Evolutionary conservation across 2,329 filamentous ascomycete species (phyloP), one percentile per base, ranked within the genome.

Genomic region (Fusarium sp.): DNA sequence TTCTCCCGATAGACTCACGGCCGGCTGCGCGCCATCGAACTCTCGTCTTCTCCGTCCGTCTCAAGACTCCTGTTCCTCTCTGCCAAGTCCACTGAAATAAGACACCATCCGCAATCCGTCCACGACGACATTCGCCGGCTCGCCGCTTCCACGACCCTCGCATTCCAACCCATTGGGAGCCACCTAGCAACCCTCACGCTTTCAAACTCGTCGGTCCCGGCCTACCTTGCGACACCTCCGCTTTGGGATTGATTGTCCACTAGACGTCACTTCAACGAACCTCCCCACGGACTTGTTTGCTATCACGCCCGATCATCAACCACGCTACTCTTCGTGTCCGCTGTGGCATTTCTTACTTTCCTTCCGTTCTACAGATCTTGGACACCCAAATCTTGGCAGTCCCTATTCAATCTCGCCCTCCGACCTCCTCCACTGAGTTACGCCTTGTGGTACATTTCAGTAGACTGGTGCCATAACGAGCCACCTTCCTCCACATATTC

Each of bases 111-210:
- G 56, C 58, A 63, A 71, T 70, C 67, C 57, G 56, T 62, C 69
- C 45, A 58, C 56, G 58, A 72, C 60, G 48, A 61, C 61, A 73
- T 72, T 71, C 56, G 55, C 56, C 54, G 48, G 68, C 60, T 70
- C 47, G 48, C 56, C 39, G 65, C 55, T 66, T 43, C 48, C 49
- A 63, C 60, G 57, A 62, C 46, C 46, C 37, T 70, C 70, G 47
- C 73, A 75, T 75, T 74, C 73, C 73, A 74, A 67, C 68, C 65
- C 13, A 49, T 46, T 61, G 37, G 57, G 57, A 45, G 58, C 64
- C 32, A 55, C 54, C 50, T 45, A 48, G 47, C 65, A 70, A 62
- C 65, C 59, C 56, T 62, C 47, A 67, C 56, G 40, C 62, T 51
- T 46, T 25, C 52, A 27, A 60, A 40, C 39, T 46, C 53, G 67